Base-by-base conservation (phyloP, 306 rosid genomes). In the Mimosa pudica region DNA sequence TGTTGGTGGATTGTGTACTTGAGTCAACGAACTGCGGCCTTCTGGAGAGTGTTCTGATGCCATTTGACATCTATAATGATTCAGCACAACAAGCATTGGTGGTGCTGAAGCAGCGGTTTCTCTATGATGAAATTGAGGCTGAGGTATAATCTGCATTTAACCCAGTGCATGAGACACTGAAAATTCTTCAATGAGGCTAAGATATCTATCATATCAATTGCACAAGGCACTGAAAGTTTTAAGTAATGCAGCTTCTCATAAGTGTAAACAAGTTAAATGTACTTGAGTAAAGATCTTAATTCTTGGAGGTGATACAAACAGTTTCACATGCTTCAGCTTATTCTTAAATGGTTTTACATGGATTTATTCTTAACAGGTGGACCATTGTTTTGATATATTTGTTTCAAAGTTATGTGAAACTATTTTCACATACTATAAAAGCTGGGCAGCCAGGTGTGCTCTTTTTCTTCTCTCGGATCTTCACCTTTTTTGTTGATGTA, bases 41-140 rank as follows among this genome's bases (percentile, higher is more conserved):
- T 76, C 86, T 91, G 16, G 97, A 92, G 90, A 95, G 97, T 86
- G 90, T 91, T 87, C 77, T 95, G 81, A 91, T 95, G 85, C 98
- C 97, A 60, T 90, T 95, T 73, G 98, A 95, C 86, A 83, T 95
- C 79, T 95, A 95, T 75, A 95, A 95, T 79, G 98, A 95, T 85
- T 92, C 98, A 30, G 97, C 98, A 77, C 97, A 95, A 82, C 97
- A 92, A 84, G 98, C 97, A 17, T 85, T 95, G 90, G 94, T 91
- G 75, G 83, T 86, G 63, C 89, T 95, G 87, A 95, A 95, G 86
- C 98, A 95, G 70, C 91, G 98, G 57, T 95, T 92, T 82, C 94
- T 95, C 75, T 95, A 95, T 76, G 97, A 95, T 80, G 98, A 95
- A 89, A 92, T 95, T 85, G 98, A 95, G 86, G 98, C 98, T 49